Evolutionary conservation across 495 filamentous ascomycete genomes (phyloP), one percentile per base, ranked within the genome.

Genomic region (Penicillium desertorum): DNA sequence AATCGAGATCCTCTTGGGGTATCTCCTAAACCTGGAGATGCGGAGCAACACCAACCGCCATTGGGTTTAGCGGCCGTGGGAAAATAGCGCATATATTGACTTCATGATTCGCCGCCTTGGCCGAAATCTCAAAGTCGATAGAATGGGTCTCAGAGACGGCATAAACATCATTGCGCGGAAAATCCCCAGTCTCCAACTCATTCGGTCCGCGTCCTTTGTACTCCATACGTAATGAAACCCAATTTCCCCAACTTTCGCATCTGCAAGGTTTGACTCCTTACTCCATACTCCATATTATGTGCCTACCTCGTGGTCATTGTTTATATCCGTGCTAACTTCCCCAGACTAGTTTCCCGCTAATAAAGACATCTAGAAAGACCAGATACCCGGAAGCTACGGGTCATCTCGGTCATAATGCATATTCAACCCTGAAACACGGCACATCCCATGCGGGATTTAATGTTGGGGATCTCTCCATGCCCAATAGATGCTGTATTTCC

Each of bases 1-100:
- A 7, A n/a, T 6, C 34, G 12, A 37, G 34, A 44, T 32, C 39
- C 2, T 12, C 11, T 52, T 34, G 23, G 19, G 36, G 22, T 30
- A 37, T 37, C 1, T 45, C 12, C 22, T 23, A 36, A 23, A 25
- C 30, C 27, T 37, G 34, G 29, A 27, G n/a, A 42, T 37, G 49
- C 22, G 34, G 11, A 43, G 27, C 43, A 54, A 49, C 58, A 60
- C 58, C 57, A 56, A 52, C 54, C 54, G 61, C 61, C 52, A 53
- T 61, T 16, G 17, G 45, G 42, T 19, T 41, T 58, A 32, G 12
- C 12, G 49, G 56, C n/a, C 23, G 51, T 44, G 43, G 2, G 12
- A 46, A 47, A 55, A 37, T 55, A 47, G 30, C 52, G 52, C 19
- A 23, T 34, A 19, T 6, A 17, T 6, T 20, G 30, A 54, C 5